These are phyloP conservation scores for Kluyveromyces sp. DNA, from an alignment of 1,139 yeast species.

Conservation along the genomic window DNA sequence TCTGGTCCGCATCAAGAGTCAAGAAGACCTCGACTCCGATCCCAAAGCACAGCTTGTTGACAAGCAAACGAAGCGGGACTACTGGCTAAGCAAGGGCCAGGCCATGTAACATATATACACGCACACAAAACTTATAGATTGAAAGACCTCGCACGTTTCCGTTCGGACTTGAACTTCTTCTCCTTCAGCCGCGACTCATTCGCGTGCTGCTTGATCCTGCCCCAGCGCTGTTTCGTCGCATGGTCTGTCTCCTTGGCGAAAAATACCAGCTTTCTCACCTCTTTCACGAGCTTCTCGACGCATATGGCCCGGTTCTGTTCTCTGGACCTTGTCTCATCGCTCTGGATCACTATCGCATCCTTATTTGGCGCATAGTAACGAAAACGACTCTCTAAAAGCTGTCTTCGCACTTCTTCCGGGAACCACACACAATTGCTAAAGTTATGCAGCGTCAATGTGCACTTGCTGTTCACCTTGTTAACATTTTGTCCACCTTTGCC, in stretches of 20 bases:
- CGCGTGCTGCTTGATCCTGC: conserved; percentile 38
- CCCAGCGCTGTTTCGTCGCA: conserved; percentile 52
- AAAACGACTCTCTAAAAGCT: conserved; percentile 37
- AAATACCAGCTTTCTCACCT: conserved; percentile 42
- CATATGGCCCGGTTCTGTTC: conserved; percentile 55
- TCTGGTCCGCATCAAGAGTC: no score
- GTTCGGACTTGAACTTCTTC: conserved; percentile 50
- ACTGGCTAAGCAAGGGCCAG: conserved; percentile 40
- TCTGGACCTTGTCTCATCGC: conserved; percentile 55
- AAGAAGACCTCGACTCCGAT: conserved; percentile 8
- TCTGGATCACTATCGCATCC: conserved; percentile 53
- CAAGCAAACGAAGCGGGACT: conserved; percentile 37
- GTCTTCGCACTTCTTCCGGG: conserved; percentile 46
- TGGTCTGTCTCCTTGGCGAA: conserved; percentile 47
- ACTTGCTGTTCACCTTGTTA: conserved; percentile 76
- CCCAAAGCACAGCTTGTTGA: conserved; percentile 22
- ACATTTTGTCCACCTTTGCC: conserved; percentile 98
- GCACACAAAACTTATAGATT: background rate
- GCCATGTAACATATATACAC: conserved; percentile 12
- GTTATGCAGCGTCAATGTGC: conserved; percentile 50
- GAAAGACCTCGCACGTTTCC: conserved; percentile 41
- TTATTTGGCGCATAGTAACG: conserved; percentile 51
- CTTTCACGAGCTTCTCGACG: conserved; percentile 48
- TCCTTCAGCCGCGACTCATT: conserved; percentile 44
- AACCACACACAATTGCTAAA: conserved; percentile 60